Evolutionary conservation across 1,139 yeast species (phyloP), one percentile per base, ranked within the genome.

Genomic region (Yamadazyma spencermartinsiae): DNA sequence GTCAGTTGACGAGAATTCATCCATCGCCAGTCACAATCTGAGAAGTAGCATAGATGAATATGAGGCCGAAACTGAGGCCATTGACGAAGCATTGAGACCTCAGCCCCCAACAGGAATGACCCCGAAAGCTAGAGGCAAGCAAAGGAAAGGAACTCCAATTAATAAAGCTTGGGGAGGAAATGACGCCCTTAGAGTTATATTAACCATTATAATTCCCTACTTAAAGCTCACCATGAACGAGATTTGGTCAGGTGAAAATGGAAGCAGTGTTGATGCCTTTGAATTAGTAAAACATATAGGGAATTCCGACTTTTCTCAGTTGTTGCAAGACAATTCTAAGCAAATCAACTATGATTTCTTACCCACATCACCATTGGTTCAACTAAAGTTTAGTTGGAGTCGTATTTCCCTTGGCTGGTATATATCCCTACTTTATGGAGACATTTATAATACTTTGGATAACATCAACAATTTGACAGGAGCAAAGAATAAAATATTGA

Each of bases 381-480:
- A 74, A 3, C 63, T 83, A 44, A 64, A 58, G 38, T 81, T 86
- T 46, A 58, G 61, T 10, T 85, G 95, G 92, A 74, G 77, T 33
- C 65, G 66, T 32, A 51, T 74, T 7, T 79, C 92, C 0, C 65
- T 86, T 27, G 89, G 90, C 0, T 88, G 96, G 96, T 82, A 86
- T 55, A 70, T 76, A 33, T 76, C 86, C 11, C 63, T 85, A 12
- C 54, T 86, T 24, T 86, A 89, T 81, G 79, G 83, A 1, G 68
- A 73, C 37, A 72, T 86, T 1, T 86, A 77, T 54, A 72, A 75
- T 36, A 60, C 72, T 17, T 66, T 70, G 9, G 68, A 65, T 29
- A 42, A 34, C 13, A 54, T 58, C 3, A 46, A 46, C 24, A 33
- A 31, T n/a, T 47, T 45, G 31, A 51, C 59, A 9, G 61, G 66